Conservation (phyloP, 805 yeast species). For the Komagataella populi region DNA sequence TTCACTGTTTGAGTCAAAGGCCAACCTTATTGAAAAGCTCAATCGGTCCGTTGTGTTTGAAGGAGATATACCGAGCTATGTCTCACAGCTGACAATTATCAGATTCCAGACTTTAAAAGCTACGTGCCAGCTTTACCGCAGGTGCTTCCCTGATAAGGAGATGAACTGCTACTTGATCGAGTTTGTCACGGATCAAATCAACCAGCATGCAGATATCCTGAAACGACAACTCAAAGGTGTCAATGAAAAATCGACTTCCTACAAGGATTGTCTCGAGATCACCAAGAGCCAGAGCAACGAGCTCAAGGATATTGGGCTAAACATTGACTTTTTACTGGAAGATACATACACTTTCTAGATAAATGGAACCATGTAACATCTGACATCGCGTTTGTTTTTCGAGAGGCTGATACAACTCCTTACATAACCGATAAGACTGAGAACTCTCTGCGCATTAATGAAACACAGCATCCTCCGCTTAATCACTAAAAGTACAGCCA, state of each 20-base stretch:
- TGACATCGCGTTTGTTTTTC: not conserved
- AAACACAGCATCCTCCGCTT: not conserved
- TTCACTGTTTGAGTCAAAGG: slow-evolving; percentile 32
- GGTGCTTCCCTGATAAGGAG: slow-evolving; percentile 28
- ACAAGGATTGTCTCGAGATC: slow-evolving; percentile 39
- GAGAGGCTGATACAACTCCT: not conserved
- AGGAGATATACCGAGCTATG: slow-evolving; percentile 38
- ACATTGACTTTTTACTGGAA: slow-evolving; percentile 57
- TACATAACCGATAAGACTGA: not conserved
- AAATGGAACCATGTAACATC: not conserved
- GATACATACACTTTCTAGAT: slow-evolving; percentile 10
- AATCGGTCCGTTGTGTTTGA: slow-evolving; percentile 36
- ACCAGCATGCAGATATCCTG: slow-evolving; percentile 42
- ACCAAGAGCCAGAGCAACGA: slow-evolving; percentile 45
- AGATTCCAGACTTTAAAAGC: slow-evolving; percentile 46
- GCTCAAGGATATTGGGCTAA: slow-evolving; percentile 55
- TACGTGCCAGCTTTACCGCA: slow-evolving; percentile 40
- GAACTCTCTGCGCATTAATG: not conserved
- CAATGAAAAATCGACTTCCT: slow-evolving; percentile 34
- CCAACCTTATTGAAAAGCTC: slow-evolving; percentile 30
- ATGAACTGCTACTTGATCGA: slow-evolving; percentile 41
- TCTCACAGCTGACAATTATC: slow-evolving; percentile 49
- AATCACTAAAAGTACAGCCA: not conserved
- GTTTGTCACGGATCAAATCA: slow-evolving; percentile 61
- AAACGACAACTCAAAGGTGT: slow-evolving; percentile 58